Evolutionary conservation across 176 grass and related monocot species (phyloP), one percentile per base, ranked within the genome.

Genomic region (Oropetium thomaeum): DNA sequence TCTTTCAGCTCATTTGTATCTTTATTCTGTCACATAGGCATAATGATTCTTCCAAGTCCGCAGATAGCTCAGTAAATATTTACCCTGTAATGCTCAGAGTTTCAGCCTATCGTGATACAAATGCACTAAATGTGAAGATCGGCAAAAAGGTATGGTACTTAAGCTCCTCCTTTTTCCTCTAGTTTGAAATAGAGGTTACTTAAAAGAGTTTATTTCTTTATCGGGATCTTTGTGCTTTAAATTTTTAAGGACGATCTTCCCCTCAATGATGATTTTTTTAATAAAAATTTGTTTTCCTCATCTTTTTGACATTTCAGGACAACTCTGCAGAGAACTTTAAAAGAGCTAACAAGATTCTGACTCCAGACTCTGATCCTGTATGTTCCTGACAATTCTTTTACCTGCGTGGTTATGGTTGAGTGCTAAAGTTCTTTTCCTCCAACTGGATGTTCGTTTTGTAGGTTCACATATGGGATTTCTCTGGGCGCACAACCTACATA

Each of bases 381-480:
- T 73, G 76, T 72, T 59, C 42, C 14, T 66, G 3, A 76, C 22
- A 42, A 22, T 79, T 33, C 45, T 65, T 76, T 43, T 69, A 6
- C 4, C 11, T 65, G 53, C 38, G 81, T 62, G 38, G 23, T 69
- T 15, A 54, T 62, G 40, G 66, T 30, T 26, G 22, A 53, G 9
- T 68, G 22, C 69, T 45, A 35, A 41, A 70, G 23, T 55, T 52
- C 22, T 70, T 74, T 42, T 79, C 25, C 32, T 67, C 74, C 71
- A 19, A 62, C 62, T 71, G 55, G 57, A 44, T 86, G 45, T 33
- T 53, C 55, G 54, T 75, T 88, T 28, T 76, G 78, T 81, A 99
- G 96, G 87, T 99, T 76, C 82, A 71, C 47, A 92, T 99, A 71
- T 99, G 96, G 96, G 96, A 99, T 84, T 99, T 95, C 44, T 95